Conservation (phyloP, 2,329 filamentous ascomycete genomes). For the Cercospora zeina region DNA sequence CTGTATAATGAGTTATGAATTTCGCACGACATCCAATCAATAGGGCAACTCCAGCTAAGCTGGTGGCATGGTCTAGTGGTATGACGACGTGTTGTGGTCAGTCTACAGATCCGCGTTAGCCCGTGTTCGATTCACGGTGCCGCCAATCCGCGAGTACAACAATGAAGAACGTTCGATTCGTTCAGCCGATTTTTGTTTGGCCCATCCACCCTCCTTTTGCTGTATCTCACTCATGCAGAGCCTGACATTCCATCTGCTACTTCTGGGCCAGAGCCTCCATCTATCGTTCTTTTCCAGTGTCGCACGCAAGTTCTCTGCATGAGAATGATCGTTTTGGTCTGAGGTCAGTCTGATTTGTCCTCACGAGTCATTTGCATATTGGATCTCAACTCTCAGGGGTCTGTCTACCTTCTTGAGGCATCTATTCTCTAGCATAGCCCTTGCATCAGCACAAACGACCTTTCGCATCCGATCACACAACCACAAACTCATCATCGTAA, state of each 20-base stretch:
- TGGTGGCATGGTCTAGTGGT: neutral
- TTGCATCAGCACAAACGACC: no score
- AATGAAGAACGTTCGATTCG: neutral
- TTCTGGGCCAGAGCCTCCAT: neutral
- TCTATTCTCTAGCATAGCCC: no score
- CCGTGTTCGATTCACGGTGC: constrained; percentile 10
- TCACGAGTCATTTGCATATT: no score
- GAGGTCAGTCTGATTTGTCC: neutral
- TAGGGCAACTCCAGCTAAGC: constrained; percentile 1
- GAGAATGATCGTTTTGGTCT: neutral
- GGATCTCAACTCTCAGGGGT: neutral
- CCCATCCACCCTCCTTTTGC: neutral
- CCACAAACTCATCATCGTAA: no score
- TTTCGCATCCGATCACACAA: no score
- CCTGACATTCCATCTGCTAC: neutral
- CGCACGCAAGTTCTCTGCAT: neutral
- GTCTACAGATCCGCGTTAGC: constrained; percentile 7
- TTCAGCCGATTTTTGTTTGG: neutral
- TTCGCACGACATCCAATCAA: constrained; percentile 1
- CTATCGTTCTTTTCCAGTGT: neutral
- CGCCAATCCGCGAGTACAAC: neutral
- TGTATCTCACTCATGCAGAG: neutral
- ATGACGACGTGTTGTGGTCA: constrained; percentile 12
- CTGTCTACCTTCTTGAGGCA: neutral
- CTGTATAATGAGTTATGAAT: no score